Base-by-base conservation (phyloP, 1,284 basidiomycete species). In the Apiotrichum veenhuisii region DNA sequence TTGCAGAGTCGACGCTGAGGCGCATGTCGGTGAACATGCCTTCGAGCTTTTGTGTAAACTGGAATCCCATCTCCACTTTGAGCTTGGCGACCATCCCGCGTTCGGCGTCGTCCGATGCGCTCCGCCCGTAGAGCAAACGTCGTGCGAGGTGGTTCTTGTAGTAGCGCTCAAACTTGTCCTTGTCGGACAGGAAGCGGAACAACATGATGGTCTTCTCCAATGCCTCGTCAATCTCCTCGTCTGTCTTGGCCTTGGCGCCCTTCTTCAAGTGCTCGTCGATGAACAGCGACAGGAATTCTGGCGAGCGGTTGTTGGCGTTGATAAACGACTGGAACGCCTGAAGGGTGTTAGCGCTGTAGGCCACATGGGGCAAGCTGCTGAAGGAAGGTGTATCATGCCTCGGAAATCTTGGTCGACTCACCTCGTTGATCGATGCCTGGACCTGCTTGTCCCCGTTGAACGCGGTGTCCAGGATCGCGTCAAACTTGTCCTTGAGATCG, bases 11-110 rank as follows among this genome's bases (percentile, higher is more conserved):
- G 26, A 81, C 79, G 20, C 91, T 95, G 38, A 96, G 77, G 68
- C 87, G 91, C 86, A 99, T 95, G 73, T 99, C 96, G 67, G 94
- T 85, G 82, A 99, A 95, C 96, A 99, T 99, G 54, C 96, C 95
- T 75, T 98, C 95, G 64, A 98, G 81, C 74, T 96, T 96, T 77
- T 97, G 92, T 0, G 96, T 98, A 73, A 98, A 99, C 70, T 95
- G 91, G 70, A 89, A 90, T 10, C 96, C 96, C 70, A 71, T 73
- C 48, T 98, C 94, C 40, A 98, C 83, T 80, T 98, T 98, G 72
- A 99, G 86, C 78, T 98, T 98, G 50, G 92, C 88, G 15, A 99
- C 84, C 95, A 99, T 98, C 56, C 90, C 91, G 51, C 91, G 87
- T 75, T 99, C 96, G 2, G 96, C 95, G 75, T 99, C 96, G 71